Conservation (phyloP, 169 alveolate genomes). For the Blepharisma undulans region DNA sequence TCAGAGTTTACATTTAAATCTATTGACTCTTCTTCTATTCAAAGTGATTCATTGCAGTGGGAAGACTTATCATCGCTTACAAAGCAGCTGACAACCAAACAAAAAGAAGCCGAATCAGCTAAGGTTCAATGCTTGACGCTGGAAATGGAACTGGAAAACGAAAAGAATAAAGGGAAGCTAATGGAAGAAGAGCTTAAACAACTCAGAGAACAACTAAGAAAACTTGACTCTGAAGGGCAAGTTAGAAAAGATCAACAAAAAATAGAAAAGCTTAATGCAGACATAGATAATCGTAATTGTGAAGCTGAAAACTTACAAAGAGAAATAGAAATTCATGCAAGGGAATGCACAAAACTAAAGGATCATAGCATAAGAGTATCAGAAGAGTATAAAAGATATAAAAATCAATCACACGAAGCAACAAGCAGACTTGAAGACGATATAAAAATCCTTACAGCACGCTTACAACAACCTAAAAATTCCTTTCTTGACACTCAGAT, state of each 20-base stretch:
- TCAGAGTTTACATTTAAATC: background rate
- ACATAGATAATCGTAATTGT: background rate
- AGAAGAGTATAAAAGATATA: background rate
- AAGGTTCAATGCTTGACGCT: background rate
- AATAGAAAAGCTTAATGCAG: background rate
- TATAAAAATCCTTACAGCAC: background rate
- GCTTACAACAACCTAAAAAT: background rate
- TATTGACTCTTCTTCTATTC: background rate
- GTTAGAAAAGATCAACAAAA: background rate
- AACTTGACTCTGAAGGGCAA: background rate
- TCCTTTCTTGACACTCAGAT: background rate
- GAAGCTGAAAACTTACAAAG: background rate
- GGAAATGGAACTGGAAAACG: background rate
- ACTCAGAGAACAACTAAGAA: background rate
- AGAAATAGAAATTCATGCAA: background rate
- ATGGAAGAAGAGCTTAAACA: background rate
- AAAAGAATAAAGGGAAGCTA: background rate
- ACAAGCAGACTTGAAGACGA: background rate
- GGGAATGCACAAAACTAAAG: background rate
- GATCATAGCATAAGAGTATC: background rate
- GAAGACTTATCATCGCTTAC: background rate
- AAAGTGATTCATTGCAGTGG: background rate
- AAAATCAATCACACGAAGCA: background rate
- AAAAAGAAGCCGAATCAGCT: background rate
- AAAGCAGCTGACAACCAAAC: background rate